Percentiles rank a stretch among this genome's conserved stretches.
Conservation (phyloP, 306 rosid species). For the Hippophae tibetana region DNA sequence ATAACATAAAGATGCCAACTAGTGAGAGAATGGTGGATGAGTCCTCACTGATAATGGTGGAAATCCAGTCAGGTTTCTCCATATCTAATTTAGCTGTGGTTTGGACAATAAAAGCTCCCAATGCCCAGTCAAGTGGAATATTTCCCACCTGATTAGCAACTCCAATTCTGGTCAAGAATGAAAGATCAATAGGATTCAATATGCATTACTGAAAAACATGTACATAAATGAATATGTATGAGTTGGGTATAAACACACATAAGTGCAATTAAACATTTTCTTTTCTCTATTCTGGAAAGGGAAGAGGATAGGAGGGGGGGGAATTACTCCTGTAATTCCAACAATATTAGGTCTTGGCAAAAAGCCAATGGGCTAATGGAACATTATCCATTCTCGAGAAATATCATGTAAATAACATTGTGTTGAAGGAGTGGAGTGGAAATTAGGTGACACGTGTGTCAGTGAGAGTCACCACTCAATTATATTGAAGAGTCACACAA, state of each 20-base stretch:
- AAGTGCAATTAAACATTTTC: conserved; percentile 1
- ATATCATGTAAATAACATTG: neutral
- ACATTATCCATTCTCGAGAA: neutral
- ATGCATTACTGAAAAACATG: neutral
- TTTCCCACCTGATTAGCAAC: conserved; percentile 67
- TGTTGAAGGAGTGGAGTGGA: neutral
- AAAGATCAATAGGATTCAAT: conserved; percentile 20
- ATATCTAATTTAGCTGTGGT: conserved; percentile 39
- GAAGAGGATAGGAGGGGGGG: neutral
- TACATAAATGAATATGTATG: conserved; percentile 3
- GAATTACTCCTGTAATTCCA: neutral
- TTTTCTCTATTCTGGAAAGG: neutral
- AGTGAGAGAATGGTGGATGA: conserved; percentile 47
- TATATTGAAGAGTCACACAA: no score
- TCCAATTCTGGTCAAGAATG: conserved; percentile 44
- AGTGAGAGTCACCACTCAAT: neutral
- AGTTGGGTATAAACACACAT: neutral
- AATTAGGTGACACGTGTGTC: neutral
- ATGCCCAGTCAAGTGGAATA: conserved; percentile 92
- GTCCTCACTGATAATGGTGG: conserved; percentile 37
- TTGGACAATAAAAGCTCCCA: conserved; percentile 94
- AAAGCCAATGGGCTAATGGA: neutral
- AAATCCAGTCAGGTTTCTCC: conserved; percentile 41
- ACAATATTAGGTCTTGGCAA: neutral
- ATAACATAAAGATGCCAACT: conserved; percentile 40